Evolutionary conservation across 768 basidiomycete genomes (phyloP).

Genomic region (Kwoniella mangroviensis): DNA sequence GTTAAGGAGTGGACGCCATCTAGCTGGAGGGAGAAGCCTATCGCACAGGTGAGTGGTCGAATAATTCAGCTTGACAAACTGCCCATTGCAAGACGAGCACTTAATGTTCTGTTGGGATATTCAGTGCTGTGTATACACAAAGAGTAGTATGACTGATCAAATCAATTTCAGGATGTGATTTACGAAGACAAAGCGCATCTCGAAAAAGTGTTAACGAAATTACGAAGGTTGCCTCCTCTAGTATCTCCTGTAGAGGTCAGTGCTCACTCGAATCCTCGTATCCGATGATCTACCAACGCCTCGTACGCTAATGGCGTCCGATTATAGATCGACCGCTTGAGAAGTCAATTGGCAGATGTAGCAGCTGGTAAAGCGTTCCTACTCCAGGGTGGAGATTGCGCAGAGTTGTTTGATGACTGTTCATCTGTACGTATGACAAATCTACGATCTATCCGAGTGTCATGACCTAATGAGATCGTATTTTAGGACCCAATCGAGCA

Average conservation of each 20-base stretch:
- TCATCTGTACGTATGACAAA: constrained; percentile 67
- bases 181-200: constrained; percentile 72
- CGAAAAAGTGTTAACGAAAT: constrained; percentile 72
- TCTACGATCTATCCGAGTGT: background rate
- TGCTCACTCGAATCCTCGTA: constrained; percentile 2
- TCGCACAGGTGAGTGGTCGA: constrained; percentile 69
- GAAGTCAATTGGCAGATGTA: constrained; percentile 77
- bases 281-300: background rate
- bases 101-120: no score
- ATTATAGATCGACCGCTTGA: constrained; percentile 60
- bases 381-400: constrained; percentile 96
- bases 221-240: constrained; percentile 79
- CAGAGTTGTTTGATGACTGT: constrained; percentile 91
- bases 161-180: constrained; percentile 64
- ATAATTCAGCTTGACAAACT: background rate
- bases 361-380: constrained; percentile 89
- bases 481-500: constrained; percentile 57
- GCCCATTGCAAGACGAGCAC: no score
- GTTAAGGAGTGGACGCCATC: constrained; percentile 68
- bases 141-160: background rate
- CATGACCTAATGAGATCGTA: background rate
- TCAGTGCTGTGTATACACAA: no score
- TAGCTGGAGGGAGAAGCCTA: constrained; percentile 77
- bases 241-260: constrained; percentile 90
- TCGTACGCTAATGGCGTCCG: background rate